These are phyloP conservation scores for Aspergillus sp. DNA, from an alignment of 2,329 filamentous ascomycete species.

Conservation along the genomic window DNA sequence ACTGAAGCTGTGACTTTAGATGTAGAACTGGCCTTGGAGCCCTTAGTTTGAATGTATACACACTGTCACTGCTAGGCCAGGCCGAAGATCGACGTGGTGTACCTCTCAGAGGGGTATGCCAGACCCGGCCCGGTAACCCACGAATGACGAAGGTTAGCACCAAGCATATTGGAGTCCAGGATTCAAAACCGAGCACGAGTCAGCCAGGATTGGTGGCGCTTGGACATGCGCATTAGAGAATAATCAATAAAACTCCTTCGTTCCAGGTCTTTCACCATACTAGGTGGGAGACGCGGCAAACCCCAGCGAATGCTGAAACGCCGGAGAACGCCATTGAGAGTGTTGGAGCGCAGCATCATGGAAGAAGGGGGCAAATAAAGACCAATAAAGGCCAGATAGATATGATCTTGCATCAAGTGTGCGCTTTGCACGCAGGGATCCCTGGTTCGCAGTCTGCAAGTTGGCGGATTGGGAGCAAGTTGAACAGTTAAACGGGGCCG, in stretches of 20 bases:
- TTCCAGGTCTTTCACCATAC: neutral
- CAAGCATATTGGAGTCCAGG: neutral
- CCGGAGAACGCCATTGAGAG: neutral
- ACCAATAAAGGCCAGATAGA: neutral
- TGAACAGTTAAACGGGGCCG: constrained; percentile 3
- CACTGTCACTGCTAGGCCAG: neutral
- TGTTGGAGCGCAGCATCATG: neutral
- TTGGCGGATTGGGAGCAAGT: neutral
- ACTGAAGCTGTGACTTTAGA: neutral
- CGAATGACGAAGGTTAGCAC: neutral
- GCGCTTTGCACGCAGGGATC: constrained; percentile 12
- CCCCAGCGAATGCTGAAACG: constrained; percentile 1
- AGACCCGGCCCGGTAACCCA: neutral
- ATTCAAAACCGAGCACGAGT: neutral
- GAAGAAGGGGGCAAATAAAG: neutral
- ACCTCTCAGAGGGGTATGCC: neutral
- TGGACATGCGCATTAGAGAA: neutral
- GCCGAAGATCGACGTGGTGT: too few species aligned
- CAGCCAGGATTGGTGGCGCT: neutral
- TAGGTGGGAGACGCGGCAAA: neutral
- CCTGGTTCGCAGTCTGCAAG: constrained; percentile 6
- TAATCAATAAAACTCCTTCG: neutral
- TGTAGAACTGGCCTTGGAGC: neutral
- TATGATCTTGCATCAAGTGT: constrained; percentile 9
- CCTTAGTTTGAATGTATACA: neutral